Evolutionary conservation across 148 eudicot genomes (phyloP).

Genomic region (Camellia lanceoleosa): DNA sequence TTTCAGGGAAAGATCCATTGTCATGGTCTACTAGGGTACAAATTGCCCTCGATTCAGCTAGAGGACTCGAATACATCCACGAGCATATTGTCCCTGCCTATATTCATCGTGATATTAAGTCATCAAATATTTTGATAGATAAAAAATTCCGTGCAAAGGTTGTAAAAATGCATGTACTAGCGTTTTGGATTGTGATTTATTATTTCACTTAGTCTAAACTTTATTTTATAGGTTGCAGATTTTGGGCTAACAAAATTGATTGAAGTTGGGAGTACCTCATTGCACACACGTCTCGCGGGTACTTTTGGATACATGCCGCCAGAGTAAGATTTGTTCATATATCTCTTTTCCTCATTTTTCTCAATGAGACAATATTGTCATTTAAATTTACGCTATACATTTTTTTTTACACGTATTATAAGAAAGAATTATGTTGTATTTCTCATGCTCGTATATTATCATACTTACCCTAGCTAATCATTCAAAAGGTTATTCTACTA

Average conservation of each 20-base stretch:
- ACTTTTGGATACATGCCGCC: constrained; percentile 82
- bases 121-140: constrained; percentile 64
- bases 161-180: neutral
- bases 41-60: constrained; percentile 78
- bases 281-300: constrained; percentile 56
- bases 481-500: neutral
- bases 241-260: constrained; percentile 70
- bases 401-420: neutral
- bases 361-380: neutral
- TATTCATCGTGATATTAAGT: constrained; percentile 71
- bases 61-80: constrained; percentile 80
- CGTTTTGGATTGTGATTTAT: neutral
- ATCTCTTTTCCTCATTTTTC: constrained; percentile 1
- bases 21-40: constrained; percentile 68
- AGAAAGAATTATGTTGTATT: neutral
- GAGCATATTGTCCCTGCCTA: constrained; percentile 64
- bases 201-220: neutral
- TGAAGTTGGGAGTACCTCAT: constrained; percentile 45
- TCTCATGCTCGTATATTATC: neutral
- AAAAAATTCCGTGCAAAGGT: constrained; percentile 63
- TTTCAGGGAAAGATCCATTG: constrained; percentile 46
- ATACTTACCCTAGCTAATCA: neutral
- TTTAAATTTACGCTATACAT: neutral
- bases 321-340: constrained; percentile 42
- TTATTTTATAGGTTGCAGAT: constrained; percentile 57